Evolutionary conservation across 2,329 filamentous ascomycete genomes (phyloP), one percentile per base, ranked within the genome.

Genomic region (Whalleya microplaca): DNA sequence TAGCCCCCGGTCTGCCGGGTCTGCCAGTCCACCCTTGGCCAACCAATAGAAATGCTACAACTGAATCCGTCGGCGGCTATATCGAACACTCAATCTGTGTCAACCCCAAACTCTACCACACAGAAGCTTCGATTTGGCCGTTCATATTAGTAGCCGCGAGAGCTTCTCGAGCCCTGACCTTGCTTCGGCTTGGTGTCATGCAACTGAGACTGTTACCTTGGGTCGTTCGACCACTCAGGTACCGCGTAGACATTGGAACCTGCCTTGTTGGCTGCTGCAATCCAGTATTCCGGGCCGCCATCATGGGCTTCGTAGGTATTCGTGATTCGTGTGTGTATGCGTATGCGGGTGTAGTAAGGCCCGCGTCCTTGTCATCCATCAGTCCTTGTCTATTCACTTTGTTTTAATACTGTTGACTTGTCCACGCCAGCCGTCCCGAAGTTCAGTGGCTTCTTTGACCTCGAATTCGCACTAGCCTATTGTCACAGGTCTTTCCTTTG

Each of bases 11-110:
- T 9, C 23, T 9, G 9, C 23, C 23, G 23, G 23, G 9, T 57
- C 40, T 49, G 54, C 51, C 53, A 41, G 56, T 51, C 44, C 40
- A 45, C 43, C 43, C 63, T 69, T 68, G 62, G 66, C 43, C 29
- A 27, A 40, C 69, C 69, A 71, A 70, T 71, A 41, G 57, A 48
- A 48, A 18, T 21, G 8, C 49, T 54, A 20, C 41, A 42, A 53
- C 55, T 14, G 52, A 44, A 41, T 49, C 50, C 53, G 50, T 62
- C 56, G 66, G 69, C 69, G 69, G 64, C 67, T 71, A 71, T 62
- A 57, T 69, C 68, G 63, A 66, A 69, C 67, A 45, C 58, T 64
- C 64, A 12, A 65, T 64, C 64, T 68, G 62, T 63, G 20, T 66
- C 65, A 62, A 63, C 51, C 53, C 50, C 55, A 53, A 50, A 58